Evolutionary conservation across 495 filamentous ascomycete genomes (phyloP), one percentile per base, ranked within the genome.

Genomic region (Cetradonia linearis): DNA sequence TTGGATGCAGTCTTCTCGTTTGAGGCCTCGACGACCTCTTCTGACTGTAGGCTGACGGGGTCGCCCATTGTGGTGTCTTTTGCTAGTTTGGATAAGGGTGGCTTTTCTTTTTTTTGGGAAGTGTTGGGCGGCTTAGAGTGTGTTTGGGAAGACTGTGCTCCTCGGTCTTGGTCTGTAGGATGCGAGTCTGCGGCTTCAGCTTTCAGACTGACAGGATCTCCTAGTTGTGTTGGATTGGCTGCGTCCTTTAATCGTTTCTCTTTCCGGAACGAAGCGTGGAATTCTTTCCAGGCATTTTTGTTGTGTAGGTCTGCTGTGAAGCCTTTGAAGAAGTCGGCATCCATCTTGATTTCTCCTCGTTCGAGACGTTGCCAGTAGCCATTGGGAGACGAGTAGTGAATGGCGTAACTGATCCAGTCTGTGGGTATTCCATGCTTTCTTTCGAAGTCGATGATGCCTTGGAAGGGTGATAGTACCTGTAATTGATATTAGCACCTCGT

Each of bases 371-470:
- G 89, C 93, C 93, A 98, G 71, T 82, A 85, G 30, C 93, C 93
- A 56, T 81, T 73, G n/a, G 91, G 91, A 2, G 82, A 79, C 47
- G 84, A 81, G 49, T 78, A 77, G 28, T 87, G 88, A 70, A 96
- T 94, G 68, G 86, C 85, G 77, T 85, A 83, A 73, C 96, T 96
- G 62, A 98, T 78, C 85, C 88, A 98, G 69, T 90, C 90, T 16
- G 80, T 76, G 2, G 91, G 91, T 56, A 98, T 91, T 30, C 77
- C 73, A 50, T 87, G 74, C 59, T 77, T 74, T 34, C 82, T 70
- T 69, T 97, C 93, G 71, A 95, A 96, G 70, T 93, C 83, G 57
- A 91, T 77, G 67, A 98, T 96, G 5, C 86, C 86, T 74, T 94
- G 88, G 69, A 98, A 88, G 34, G 93, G 93, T 5, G 91, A 96